A percentile compares a stretch with the other conserved stretches of the same genome.
Conservation (phyloP, 2,329 filamentous ascomycete genomes). For the Magnaporthiopsis poae region DNA sequence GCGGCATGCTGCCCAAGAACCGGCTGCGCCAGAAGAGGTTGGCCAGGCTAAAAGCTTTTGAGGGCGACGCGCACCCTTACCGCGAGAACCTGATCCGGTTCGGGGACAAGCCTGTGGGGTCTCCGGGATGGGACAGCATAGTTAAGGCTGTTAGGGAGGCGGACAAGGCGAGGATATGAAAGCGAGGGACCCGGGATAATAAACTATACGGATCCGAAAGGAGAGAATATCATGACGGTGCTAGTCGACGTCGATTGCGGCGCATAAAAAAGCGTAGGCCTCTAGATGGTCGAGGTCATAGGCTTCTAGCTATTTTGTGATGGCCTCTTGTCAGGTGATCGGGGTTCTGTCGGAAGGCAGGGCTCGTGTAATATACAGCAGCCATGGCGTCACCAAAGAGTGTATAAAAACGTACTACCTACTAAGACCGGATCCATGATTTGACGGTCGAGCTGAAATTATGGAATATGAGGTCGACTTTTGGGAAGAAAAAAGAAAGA, state of each 20-base stretch:
- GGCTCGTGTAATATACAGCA: background rate
- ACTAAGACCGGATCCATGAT: no score
- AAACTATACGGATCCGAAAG: background rate
- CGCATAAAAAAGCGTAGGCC: background rate
- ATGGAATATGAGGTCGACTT: background rate
- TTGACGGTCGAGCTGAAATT: background rate
- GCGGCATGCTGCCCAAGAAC: conserved; percentile 98
- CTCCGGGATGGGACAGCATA: conserved; percentile 42
- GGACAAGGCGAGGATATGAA: conserved; percentile 41
- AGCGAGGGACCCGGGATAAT: background rate
- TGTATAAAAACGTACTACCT: no score
- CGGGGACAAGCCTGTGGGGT: conserved; percentile 46
- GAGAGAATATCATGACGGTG: background rate
- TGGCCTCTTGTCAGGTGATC: background rate
- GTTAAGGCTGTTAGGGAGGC: conserved; percentile 40
- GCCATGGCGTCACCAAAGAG: background rate
- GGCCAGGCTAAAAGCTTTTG: conserved; percentile 86
- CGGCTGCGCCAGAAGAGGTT: conserved; percentile 77
- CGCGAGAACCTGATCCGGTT: conserved; percentile 75
- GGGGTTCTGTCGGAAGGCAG: background rate
- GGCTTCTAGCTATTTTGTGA: background rate
- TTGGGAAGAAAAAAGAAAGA: background rate
- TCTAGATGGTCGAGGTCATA: background rate
- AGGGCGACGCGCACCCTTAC: conserved; percentile 86
- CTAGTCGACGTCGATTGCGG: background rate